Evolutionary conservation across 2,329 filamentous ascomycete species (phyloP), one percentile per base, ranked within the genome.

Genomic region (Lasiodiplodia sp.): DNA sequence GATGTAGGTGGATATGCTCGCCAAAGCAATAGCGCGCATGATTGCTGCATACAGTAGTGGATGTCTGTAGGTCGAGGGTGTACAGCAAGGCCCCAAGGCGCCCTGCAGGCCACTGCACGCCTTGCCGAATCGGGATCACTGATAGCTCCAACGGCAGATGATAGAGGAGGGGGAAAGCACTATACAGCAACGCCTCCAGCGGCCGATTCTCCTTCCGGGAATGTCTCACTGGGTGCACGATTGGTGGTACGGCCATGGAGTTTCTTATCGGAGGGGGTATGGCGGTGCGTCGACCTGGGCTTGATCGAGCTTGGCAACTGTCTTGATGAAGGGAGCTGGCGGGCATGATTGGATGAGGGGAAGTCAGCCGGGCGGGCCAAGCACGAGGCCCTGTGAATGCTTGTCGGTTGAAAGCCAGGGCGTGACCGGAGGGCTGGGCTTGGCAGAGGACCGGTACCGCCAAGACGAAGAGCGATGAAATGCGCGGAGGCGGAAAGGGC

Each of bases 291-390:
- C 16, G 58, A 14, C 16, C 58, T 34, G 58, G 44, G 44, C 47
- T 10, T 49, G 60, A 63, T 52, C 28, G 38, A 25, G 60, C 60
- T 52, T 64, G 60, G 60, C 60, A 52, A 21, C 4, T 11, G 44
- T 52, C 14, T n/a, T 51, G 60, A 28, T 49, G n/a, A 28, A 51
- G 12, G 8, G 34, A 49, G 38, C 23, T 21, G 40, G 57, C 57
- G 57, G 25, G 40, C 2, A 5, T 64, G 65, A 55, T 64, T 67
- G 60, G 44, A 56, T 49, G 60, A 65, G 66, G 66, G 38, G 44
- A 25, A 18, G 55, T 49, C 55, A 52, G 28, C 31, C 47, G 64
- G 31, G 64, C 53, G 64, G 53, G 64, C 64, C 64, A 67, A 67
- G 64, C 28, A 56, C 51, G 51, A 55, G 51, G 49, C 31, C 34